phyloP scores from a whole-genome alignment of 1,284 basidiomycete genomes.

The Pholiota adiposa region DNA sequence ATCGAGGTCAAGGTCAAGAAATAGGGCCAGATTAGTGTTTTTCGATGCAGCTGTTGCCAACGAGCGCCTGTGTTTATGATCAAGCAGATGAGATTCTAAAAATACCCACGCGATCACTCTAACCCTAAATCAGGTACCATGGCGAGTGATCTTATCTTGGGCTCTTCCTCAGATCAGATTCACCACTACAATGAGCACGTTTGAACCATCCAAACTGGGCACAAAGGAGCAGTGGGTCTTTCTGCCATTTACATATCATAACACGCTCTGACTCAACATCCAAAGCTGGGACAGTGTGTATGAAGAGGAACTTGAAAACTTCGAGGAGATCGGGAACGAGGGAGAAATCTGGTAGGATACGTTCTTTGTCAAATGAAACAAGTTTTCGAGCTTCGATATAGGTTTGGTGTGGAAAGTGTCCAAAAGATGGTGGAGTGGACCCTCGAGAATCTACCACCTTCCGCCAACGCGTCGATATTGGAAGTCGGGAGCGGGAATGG shows the following conservation, averaged over 20 bases:
- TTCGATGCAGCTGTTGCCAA: too few species aligned
- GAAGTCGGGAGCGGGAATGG: constrained; percentile 89
- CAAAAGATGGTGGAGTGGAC: constrained; percentile 83
- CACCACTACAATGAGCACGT: constrained; percentile 27
- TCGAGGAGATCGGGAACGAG: constrained; percentile 83
- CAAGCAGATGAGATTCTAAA: not conserved
- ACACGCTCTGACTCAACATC: not conserved
- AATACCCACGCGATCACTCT: not conserved
- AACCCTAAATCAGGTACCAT: not conserved
- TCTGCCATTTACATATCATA: not conserved
- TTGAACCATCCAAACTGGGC: constrained; percentile 69
- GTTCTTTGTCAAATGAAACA: not conserved
- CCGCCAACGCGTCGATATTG: constrained; percentile 52
- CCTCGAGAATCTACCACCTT: constrained; percentile 51
- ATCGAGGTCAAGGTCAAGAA: too few species aligned
- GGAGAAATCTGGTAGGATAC: constrained; percentile 80
- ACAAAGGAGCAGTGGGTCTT: constrained; percentile 63
- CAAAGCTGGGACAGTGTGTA: constrained; percentile 76
- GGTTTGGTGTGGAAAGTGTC: constrained; percentile 85
- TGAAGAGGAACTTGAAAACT: constrained; percentile 74
- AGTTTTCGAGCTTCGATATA: constrained; percentile 32
- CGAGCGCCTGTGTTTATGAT: too few species aligned
- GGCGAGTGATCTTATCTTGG: not conserved
- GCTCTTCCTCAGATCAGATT: not conserved
- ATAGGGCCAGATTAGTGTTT: too few species aligned